Conservation (phyloP, 169 alveolate genomes). For the Plasmodium chabaudi region DNA sequence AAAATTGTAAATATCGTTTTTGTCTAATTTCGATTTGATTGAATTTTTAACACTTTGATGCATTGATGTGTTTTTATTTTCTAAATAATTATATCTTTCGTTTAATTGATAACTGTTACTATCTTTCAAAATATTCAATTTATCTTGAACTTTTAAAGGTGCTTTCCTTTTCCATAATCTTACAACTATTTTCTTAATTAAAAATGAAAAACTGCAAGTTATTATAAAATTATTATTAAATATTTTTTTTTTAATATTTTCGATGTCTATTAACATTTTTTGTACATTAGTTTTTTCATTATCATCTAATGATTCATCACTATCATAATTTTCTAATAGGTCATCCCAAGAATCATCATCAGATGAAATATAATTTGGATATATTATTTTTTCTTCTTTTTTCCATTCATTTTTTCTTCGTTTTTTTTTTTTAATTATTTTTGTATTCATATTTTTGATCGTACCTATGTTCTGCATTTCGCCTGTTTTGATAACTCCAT, state of each 20-base stretch:
- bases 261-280: constrained; percentile 56
- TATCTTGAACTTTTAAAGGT: constrained; percentile 29
- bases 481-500: background rate
- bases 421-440: constrained; percentile 1
- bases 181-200: constrained; percentile 49
- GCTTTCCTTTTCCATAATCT: constrained; percentile 70
- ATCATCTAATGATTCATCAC: constrained; percentile 71
- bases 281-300: constrained; percentile 47
- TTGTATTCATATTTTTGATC: too few relatives aligned
- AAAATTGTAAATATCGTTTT: constrained; percentile 4
- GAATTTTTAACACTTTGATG: background rate
- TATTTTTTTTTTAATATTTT: constrained; percentile 59
- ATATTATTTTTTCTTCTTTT: constrained; percentile 3
- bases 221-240: constrained; percentile 52
- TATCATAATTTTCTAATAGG: constrained; percentile 56
- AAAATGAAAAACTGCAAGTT: constrained; percentile 66
- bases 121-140: constrained; percentile 7
- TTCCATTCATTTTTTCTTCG: constrained; percentile 6
- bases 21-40: background rate
- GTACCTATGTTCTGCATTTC: too few relatives aligned
- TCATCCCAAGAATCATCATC: constrained; percentile 74
- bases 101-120: constrained; percentile 10
- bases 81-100: constrained; percentile 8
- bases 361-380: constrained; percentile 9
- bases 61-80: constrained; percentile 5